phyloP scores from a whole-genome alignment of 129 eudicot genomes.

The Smallanthus sonchifolius region DNA sequence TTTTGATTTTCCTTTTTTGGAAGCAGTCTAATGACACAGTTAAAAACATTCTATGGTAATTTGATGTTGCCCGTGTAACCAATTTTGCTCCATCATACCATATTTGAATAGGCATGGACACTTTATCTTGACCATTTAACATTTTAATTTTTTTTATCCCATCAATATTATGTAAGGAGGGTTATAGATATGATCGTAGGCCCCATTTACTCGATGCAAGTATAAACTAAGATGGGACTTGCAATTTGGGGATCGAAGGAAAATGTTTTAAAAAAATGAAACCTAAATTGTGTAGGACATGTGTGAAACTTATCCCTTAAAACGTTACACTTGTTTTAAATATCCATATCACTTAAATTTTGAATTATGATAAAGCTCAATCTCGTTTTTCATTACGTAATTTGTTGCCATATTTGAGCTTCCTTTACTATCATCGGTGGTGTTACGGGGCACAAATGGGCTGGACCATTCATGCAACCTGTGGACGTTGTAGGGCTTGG shows the following conservation, averaged over 20 bases:
- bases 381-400: background rate
- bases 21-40: slow-evolving; percentile 2
- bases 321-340: background rate
- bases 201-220: background rate
- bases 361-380: background rate
- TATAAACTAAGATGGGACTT: background rate
- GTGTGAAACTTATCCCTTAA: background rate
- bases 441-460: slow-evolving; percentile 57
- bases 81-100: background rate
- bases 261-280: background rate
- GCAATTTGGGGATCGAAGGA: slow-evolving; percentile 5
- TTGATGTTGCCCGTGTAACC: background rate
- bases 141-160: background rate
- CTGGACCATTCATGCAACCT: slow-evolving; percentile 83
- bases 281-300: background rate
- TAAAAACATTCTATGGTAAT: background rate
- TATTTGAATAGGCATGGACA: background rate
- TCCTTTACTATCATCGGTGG: slow-evolving; percentile 34
- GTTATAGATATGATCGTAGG: background rate
- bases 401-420: slow-evolving; percentile 13
- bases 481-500: slow-evolving; percentile 82
- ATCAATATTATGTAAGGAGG: background rate
- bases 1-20: background rate
- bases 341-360: background rate
- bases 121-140: background rate